Percentiles rank a stretch among this genome's conserved stretches.
Conservation (phyloP, 2,329 filamentous ascomycete genomes). For the Tolypocladium album region DNA sequence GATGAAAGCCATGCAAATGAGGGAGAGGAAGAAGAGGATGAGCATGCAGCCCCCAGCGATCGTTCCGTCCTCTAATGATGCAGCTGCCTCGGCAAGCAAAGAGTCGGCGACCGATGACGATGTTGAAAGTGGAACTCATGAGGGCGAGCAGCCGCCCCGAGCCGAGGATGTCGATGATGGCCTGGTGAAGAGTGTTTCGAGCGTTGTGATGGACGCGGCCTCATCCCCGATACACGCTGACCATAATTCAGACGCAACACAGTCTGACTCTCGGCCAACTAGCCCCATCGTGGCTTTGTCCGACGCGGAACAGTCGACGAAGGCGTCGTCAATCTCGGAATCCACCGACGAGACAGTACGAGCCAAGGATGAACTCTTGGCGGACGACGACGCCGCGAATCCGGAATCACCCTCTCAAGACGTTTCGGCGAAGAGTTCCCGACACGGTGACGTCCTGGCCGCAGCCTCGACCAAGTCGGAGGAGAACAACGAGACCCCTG, state of each 20-base stretch:
- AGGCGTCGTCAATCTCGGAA: slow-evolving; percentile 53
- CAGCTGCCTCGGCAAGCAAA: slow-evolving; percentile 5
- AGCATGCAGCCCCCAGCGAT: slow-evolving; percentile 1
- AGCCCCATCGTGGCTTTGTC: slow-evolving; percentile 44
- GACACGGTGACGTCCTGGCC: neutral
- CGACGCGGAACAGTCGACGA: slow-evolving; percentile 48
- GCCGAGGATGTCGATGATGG: slow-evolving; percentile 14
- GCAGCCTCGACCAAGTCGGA: neutral
- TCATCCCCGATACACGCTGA: slow-evolving; percentile 33
- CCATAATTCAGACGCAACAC: slow-evolving; percentile 33
- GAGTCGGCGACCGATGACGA: neutral
- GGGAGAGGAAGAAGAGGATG: slow-evolving; percentile 62
- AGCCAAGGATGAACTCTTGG: slow-evolving; percentile 16
- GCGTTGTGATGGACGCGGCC: slow-evolving; percentile 37
- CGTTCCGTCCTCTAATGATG: slow-evolving; percentile 2
- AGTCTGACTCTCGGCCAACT: slow-evolving; percentile 45
- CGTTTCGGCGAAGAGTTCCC: neutral
- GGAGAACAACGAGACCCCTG: neutral
- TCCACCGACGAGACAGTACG: slow-evolving; percentile 49
- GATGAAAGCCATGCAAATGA: slow-evolving; percentile 86
- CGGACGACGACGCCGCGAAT: slow-evolving; percentile 3
- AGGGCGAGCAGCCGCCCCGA: slow-evolving; percentile 13
- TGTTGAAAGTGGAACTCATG: slow-evolving; percentile 11
- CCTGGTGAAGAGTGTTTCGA: slow-evolving; percentile 42
- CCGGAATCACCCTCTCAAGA: neutral